Evolutionary conservation across 164 flowering plant species (phyloP).

Genomic region (Litsea cubeba): DNA sequence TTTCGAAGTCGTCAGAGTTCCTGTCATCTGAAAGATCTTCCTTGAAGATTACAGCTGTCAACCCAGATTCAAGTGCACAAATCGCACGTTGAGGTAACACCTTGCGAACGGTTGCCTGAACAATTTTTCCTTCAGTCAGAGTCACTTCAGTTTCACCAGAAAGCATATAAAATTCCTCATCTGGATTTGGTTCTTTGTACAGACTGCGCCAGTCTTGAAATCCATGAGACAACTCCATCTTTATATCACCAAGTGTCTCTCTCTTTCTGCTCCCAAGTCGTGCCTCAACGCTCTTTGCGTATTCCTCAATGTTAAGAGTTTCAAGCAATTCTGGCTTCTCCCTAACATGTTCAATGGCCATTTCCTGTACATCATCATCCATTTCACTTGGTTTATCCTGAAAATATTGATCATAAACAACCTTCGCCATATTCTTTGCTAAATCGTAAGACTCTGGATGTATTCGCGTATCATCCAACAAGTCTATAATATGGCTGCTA

Average conservation of each 20-base stretch:
- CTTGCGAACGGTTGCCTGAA: slow-evolving; percentile 82
- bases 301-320: slow-evolving; percentile 40
- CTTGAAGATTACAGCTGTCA: slow-evolving; percentile 62
- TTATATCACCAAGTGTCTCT: slow-evolving; percentile 64
- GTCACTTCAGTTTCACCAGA: slow-evolving; percentile 89
- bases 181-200: slow-evolving; percentile 68
- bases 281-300: slow-evolving; percentile 35
- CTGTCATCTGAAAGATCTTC: slow-evolving; percentile 70
- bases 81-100: slow-evolving; percentile 61
- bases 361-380: slow-evolving; percentile 75
- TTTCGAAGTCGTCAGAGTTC: slow-evolving; percentile 45
- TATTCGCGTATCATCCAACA: slow-evolving; percentile 92
- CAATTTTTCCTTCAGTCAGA: slow-evolving; percentile 73
- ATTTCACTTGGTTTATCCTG: slow-evolving; percentile 52
- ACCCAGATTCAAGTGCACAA: slow-evolving; percentile 82
- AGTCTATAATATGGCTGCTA: slow-evolving; percentile 69
- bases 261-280: slow-evolving; percentile 34
- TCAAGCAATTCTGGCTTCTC: slow-evolving; percentile 57
- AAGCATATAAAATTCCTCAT: slow-evolving; percentile 86
- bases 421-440: slow-evolving; percentile 86
- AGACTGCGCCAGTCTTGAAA: slow-evolving; percentile 77
- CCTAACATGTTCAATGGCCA: slow-evolving; percentile 90
- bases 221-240: slow-evolving; percentile 74
- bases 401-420: slow-evolving; percentile 47
- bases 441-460: slow-evolving; percentile 94